Evolutionary conservation across 164 flowering plant species (phyloP).

Genomic region (Macadamia integrifolia): DNA sequence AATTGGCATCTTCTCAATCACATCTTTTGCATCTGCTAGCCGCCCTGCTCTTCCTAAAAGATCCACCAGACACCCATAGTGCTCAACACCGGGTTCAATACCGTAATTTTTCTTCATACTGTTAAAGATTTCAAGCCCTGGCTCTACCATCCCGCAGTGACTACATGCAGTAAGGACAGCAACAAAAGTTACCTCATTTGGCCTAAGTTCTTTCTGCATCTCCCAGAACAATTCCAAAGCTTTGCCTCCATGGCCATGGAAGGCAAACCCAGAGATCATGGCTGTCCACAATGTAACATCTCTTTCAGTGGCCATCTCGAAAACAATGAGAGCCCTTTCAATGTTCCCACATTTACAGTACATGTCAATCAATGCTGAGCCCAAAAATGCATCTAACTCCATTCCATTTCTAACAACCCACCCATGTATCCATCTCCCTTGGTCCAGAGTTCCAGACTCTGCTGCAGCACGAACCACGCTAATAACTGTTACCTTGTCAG

Average conservation of each 20-base stretch:
- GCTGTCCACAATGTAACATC: slow-evolving; percentile 54
- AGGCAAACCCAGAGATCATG: slow-evolving; percentile 50
- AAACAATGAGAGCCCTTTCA: slow-evolving; percentile 32
- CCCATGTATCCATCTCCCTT: slow-evolving; percentile 46
- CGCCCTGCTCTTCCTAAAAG: slow-evolving; percentile 45
- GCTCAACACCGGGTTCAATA: slow-evolving; percentile 41
- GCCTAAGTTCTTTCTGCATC: slow-evolving; percentile 33
- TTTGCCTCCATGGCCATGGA: slow-evolving; percentile 40
- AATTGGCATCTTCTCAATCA: slow-evolving; percentile 43
- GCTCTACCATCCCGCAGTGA: slow-evolving; percentile 41
- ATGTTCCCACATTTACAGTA: slow-evolving; percentile 55
- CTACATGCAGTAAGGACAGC: slow-evolving; percentile 50
- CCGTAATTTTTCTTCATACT: slow-evolving; percentile 33
- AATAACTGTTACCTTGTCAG: slow-evolving; percentile 33
- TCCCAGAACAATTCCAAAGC: slow-evolving; percentile 33
- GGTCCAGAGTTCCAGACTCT: slow-evolving; percentile 25
- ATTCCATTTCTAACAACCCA: slow-evolving; percentile 24
- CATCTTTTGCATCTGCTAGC: slow-evolving; percentile 32
- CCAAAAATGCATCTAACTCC: slow-evolving; percentile 32
- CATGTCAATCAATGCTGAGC: slow-evolving; percentile 48
- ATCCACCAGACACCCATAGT: slow-evolving; percentile 53
- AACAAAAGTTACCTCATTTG: slow-evolving; percentile 42
- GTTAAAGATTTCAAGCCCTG: slow-evolving; percentile 30
- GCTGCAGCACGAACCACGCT: slow-evolving; percentile 30
- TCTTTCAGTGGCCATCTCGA: slow-evolving; percentile 21